These are phyloP conservation scores for Starmerella kuoi DNA, from an alignment of 805 yeast genomes.

Conservation along the genomic window DNA sequence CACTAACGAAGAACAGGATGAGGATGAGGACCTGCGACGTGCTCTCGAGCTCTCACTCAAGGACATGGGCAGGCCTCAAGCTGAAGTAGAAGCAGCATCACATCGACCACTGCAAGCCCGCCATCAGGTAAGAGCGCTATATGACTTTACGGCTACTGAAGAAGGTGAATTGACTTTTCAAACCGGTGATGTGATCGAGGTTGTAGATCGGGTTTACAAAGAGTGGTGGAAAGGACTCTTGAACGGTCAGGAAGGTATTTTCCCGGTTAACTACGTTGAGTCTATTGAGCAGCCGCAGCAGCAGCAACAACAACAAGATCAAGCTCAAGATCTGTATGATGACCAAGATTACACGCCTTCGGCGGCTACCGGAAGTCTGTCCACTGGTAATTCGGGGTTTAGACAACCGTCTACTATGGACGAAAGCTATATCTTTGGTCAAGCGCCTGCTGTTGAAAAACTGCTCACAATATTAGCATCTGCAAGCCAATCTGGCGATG, in stretches of 20 bases:
- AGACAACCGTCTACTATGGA: slow-evolving; percentile 17
- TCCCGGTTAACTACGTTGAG: slow-evolving; percentile 79
- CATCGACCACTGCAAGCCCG: neutral
- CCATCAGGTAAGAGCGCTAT: slow-evolving; percentile 60
- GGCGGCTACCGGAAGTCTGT: neutral
- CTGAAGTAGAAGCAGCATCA: slow-evolving; percentile 8
- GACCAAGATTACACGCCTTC: neutral
- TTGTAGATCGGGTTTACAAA: slow-evolving; percentile 72
- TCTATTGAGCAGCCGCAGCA: neutral
- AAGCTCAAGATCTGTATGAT: too few species aligned
- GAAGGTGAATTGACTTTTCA: slow-evolving; percentile 79
- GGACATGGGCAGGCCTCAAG: slow-evolving; percentile 13
- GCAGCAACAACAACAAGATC: neutral
- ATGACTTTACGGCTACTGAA: slow-evolving; percentile 65
- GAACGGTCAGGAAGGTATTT: slow-evolving; percentile 70
- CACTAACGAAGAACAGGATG: slow-evolving; percentile 34
- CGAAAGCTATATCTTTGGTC: slow-evolving; percentile 44
- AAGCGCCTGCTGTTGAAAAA: slow-evolving; percentile 52
- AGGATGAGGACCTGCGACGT: slow-evolving; percentile 68
- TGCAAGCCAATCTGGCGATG: slow-evolving; percentile 25
- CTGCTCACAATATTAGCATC: slow-evolving; percentile 45
- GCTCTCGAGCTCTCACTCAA: slow-evolving; percentile 32
- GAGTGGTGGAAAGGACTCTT: slow-evolving; percentile 96
- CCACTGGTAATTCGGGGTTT: neutral
- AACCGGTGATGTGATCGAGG: slow-evolving; percentile 78